Conservation (phyloP, 768 basidiomycete species). For the Paxillus rubicundulus region DNA sequence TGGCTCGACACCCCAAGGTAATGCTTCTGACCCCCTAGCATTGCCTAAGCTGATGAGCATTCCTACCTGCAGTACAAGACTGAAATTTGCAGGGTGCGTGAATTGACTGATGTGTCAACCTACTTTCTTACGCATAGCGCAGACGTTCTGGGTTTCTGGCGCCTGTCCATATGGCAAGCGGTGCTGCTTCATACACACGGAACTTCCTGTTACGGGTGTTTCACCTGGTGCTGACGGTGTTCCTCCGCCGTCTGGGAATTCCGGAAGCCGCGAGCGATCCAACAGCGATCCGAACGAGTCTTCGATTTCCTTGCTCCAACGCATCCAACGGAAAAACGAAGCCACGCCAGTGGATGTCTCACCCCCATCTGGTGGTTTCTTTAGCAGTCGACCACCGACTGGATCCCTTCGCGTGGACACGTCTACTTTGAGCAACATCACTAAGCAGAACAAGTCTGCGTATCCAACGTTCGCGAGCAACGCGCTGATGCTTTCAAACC, state of each 20-base stretch:
- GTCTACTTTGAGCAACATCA: conserved; percentile 53
- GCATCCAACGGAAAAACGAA: conserved; percentile 68
- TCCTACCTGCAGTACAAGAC: conserved; percentile 72
- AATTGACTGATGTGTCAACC: background rate
- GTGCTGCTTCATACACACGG: conserved; percentile 93
- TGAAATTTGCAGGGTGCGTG: conserved; percentile 82
- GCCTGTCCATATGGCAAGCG: conserved; percentile 91
- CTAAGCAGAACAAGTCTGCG: conserved; percentile 81
- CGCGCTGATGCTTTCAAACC: conserved; percentile 46
- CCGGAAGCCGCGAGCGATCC: conserved; percentile 63
- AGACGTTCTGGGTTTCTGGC: conserved; percentile 94
- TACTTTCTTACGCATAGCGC: conserved; percentile 11
- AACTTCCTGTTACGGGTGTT: conserved; percentile 64
- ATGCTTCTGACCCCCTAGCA: conserved; percentile 12
- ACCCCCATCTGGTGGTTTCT: conserved; percentile 40
- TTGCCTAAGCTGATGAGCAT: conserved; percentile 15
- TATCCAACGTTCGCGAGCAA: conserved; percentile 62
- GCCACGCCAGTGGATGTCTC: conserved; percentile 58
- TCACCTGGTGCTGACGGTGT: conserved; percentile 52
- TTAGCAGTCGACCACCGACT: conserved; percentile 61
- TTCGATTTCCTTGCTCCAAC: conserved; percentile 69
- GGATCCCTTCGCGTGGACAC: conserved; percentile 77
- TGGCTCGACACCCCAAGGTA: conserved; percentile 89
- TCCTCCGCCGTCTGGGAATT: conserved; percentile 48
- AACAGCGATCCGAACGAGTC: conserved; percentile 80